Percentiles rank a stretch among this genome's conserved stretches.
Evolutionary conservation across 345 rosid genomes (phyloP).

Genomic region (Corchorus capsularis): DNA sequence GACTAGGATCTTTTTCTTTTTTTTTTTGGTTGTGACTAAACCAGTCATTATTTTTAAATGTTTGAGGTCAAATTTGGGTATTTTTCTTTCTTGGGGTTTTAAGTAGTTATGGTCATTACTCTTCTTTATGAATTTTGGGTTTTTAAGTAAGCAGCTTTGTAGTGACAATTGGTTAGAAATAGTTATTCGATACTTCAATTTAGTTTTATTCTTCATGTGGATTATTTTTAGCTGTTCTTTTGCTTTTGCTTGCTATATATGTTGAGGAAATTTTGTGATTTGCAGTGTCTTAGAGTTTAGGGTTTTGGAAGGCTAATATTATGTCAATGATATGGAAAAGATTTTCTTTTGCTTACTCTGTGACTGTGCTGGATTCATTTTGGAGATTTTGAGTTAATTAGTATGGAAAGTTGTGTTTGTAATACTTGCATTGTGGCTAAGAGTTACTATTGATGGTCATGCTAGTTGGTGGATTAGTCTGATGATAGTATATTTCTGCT

Average conservation of each 20-base stretch:
- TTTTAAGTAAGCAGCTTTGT: background rate
- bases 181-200: background rate
- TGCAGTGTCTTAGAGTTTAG: background rate
- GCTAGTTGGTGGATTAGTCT: background rate
- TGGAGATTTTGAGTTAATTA: background rate
- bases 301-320: background rate
- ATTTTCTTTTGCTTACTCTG: background rate
- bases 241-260: background rate
- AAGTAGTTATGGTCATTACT: background rate
- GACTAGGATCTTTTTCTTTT: background rate
- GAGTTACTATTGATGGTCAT: background rate
- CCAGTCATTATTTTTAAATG: background rate
- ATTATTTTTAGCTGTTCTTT: background rate
- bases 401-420: background rate
- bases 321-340: background rate
- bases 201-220: background rate
- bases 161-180: too few species aligned
- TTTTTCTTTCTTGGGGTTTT: background rate
- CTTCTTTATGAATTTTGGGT: background rate
- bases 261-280: background rate
- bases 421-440: background rate
- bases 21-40: background rate
- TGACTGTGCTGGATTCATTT: background rate
- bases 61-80: background rate
- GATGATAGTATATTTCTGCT: background rate